Base-by-base conservation (phyloP, 306 rosid species). In the Crataegus laevigata region DNA sequence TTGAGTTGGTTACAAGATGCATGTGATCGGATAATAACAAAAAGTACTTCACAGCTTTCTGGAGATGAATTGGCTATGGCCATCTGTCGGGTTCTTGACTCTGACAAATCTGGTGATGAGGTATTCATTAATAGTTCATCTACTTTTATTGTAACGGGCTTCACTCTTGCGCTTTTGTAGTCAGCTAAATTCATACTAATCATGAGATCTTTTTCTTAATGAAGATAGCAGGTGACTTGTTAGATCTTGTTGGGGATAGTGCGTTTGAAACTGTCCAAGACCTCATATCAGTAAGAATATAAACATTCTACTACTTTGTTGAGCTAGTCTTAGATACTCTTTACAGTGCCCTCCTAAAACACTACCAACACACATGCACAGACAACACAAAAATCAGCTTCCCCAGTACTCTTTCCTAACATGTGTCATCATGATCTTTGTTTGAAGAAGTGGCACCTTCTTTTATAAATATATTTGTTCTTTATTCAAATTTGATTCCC, bases 21-120 rank as follows among this genome's bases (percentile, higher is more conserved):
- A 34, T 90, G 98, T 73, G 93, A 89, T 82, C 82, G 67, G 80
- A 90, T 94, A 73, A 85, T 79, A 43, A 77, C 61, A 72, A 79
- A 78, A 72, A 75, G 81, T 82, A 47, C 79, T 62, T 78, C 87
- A 32, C 89, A 82, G 83, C 87, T 90, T 76, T 87, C 97, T 26
- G 84, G 66, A 69, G 96, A 94, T 80, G 97, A 94, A 85, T 75
- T 94, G 75, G 97, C 98, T 43, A 82, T 94, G 94, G 85, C 97
- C 68, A 90, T 94, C 78, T 94, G 98, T 81, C 86, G 89, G 88
- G 98, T 91, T 74, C 97, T 94, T 81, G 83, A 86, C 78, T 90
- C 98, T 74, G 97, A 86, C 71, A 94, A 91, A 80, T 89, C 93
- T 38, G 97, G 98, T 13, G 98, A 94, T 80, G 97, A 88, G 98